These are phyloP conservation scores for Dactylella cylindrospora DNA, from an alignment of 2,329 filamentous ascomycete genomes.

Conservation along the genomic window DNA sequence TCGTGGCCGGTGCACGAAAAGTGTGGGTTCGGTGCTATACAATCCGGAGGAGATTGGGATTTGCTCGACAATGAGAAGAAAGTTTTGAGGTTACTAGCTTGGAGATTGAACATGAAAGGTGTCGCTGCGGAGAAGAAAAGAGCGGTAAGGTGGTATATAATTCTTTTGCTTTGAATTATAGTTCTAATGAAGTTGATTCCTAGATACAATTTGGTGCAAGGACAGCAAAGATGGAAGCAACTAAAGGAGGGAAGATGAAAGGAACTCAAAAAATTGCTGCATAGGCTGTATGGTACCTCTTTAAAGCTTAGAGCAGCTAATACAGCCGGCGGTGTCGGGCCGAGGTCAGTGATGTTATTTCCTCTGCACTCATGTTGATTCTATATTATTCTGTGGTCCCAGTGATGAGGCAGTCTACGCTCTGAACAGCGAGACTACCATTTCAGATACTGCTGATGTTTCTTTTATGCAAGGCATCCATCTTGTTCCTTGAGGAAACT, in stretches of 20 bases:
- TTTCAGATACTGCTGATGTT: slow-evolving; percentile 45
- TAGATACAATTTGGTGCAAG: slow-evolving; percentile 71
- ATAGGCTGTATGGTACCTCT: slow-evolving; percentile 1
- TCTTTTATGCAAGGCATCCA: slow-evolving; percentile 37
- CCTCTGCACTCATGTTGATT: no score
- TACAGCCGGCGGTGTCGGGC: background rate
- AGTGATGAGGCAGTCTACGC: slow-evolving; percentile 40
- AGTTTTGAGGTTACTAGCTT: slow-evolving; percentile 73
- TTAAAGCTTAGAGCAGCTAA: background rate
- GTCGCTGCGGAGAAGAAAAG: slow-evolving; percentile 89
- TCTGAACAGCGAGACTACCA: slow-evolving; percentile 18
- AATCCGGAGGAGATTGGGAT: slow-evolving; percentile 48
- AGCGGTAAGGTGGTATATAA: slow-evolving; percentile 65
- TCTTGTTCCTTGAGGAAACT: slow-evolving; percentile 41
- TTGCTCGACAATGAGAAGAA: slow-evolving; percentile 64
- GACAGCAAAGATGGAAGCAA: slow-evolving; percentile 75
- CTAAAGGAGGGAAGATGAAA: slow-evolving; percentile 49
- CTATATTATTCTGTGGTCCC: slow-evolving; percentile 7
- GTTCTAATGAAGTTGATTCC: no score
- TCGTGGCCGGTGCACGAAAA: slow-evolving; percentile 75
- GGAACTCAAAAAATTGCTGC: slow-evolving; percentile 45
- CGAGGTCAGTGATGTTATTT: slow-evolving; percentile 19
- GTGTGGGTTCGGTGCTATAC: slow-evolving; percentile 71
- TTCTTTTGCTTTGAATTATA: no score
- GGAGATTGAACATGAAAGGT: slow-evolving; percentile 67